These are phyloP conservation scores for Pyrenophora teres DNA, from an alignment of 2,329 filamentous ascomycete species.

Conservation along the genomic window DNA sequence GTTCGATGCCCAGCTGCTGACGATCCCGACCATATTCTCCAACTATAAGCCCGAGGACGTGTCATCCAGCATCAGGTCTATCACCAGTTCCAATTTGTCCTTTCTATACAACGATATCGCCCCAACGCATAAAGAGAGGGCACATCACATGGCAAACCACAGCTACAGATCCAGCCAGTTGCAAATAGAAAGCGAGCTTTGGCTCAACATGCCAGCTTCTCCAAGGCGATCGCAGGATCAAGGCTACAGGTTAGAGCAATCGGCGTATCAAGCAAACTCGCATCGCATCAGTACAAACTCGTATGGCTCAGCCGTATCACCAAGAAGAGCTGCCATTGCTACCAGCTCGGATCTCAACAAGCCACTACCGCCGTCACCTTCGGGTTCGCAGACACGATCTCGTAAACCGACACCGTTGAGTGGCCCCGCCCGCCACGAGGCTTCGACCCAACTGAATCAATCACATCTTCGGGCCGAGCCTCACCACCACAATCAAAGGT, in stretches of 20 bases:
- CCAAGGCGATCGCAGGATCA: conserved; percentile 19
- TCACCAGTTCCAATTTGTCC: conserved; percentile 25
- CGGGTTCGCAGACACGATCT: conserved; percentile 28
- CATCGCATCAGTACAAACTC: conserved; percentile 25
- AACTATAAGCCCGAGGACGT: conserved; percentile 30
- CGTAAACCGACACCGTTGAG: conserved; percentile 32
- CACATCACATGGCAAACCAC: conserved; percentile 30
- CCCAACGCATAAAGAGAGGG: conserved; percentile 10
- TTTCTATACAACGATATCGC: conserved; percentile 22
- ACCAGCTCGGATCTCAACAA: conserved; percentile 35
- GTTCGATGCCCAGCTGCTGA: conserved; percentile 37
- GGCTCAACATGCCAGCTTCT: conserved; percentile 36
- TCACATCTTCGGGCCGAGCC: conserved; percentile 31
- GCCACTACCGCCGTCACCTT: conserved; percentile 36
- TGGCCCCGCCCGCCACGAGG: conserved; percentile 33
- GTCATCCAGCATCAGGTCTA: conserved; percentile 25
- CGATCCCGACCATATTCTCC: conserved; percentile 29
- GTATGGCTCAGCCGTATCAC: conserved; percentile 16
- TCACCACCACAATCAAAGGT: conserved; percentile 21
- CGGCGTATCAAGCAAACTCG: conserved; percentile 38
- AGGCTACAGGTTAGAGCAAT: conserved; percentile 19
- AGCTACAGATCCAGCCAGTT: conserved; percentile 19
- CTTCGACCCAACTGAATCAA: conserved; percentile 27
- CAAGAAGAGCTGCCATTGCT: conserved; percentile 24
- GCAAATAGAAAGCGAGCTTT: conserved; percentile 34